These are phyloP conservation scores for Bolboschoenus planiculmis DNA, from an alignment of 176 grass and related monocot genomes.

Conservation along the genomic window DNA sequence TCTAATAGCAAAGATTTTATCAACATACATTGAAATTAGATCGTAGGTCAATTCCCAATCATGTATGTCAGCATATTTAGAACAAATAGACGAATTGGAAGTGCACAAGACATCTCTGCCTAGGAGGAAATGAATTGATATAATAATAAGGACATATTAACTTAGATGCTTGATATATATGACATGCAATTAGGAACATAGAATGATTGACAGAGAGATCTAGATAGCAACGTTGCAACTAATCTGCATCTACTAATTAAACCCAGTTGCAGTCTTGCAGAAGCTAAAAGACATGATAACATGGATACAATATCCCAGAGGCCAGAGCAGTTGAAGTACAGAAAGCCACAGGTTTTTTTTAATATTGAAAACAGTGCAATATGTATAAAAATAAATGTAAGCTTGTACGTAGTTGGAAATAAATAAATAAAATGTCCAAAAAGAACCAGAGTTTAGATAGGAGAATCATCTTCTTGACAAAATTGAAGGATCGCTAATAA, in stretches of 20 bases:
- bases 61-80: no score
- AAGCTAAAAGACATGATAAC: neutral
- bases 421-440: no score
- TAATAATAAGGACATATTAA: no score
- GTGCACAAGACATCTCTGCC: no score
- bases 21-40: no score
- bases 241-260: conserved; percentile 8
- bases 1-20: no score
- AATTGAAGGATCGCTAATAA: conserved; percentile 8
- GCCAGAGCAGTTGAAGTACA: conserved; percentile 14
- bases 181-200: neutral
- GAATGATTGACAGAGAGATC: conserved; percentile 14
- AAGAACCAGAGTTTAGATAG: neutral
- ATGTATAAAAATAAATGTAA: no score
- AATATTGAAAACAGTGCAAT: neutral
- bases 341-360: neutral
- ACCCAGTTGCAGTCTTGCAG: neutral
- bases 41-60: no score
- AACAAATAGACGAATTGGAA: no score
- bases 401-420: no score
- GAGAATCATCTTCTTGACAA: conserved; percentile 11
- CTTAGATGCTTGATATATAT: neutral
- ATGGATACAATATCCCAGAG: conserved; percentile 7
- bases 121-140: neutral
- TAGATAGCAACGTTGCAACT: conserved; percentile 9